phyloP scores from a whole-genome alignment of 768 basidiomycete species.

The Tulasnella sp. region DNA sequence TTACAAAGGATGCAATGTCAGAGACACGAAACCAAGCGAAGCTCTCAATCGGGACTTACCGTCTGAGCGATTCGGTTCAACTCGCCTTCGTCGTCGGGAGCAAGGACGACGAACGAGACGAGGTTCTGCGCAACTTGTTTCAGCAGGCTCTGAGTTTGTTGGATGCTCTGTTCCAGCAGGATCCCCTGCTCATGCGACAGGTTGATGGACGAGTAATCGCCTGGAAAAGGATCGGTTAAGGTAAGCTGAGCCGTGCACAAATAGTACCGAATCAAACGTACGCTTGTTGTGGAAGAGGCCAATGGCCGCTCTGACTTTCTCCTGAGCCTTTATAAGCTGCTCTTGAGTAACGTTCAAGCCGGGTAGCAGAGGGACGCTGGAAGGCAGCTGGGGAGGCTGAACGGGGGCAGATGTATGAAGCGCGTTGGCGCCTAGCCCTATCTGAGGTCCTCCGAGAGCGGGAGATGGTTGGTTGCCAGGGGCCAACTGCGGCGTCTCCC shows the following conservation, averaged over 20 bases:
- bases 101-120: background rate
- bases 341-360: background rate
- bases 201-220: constrained; percentile 4
- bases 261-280: background rate
- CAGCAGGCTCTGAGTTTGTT: constrained; percentile 2
- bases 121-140: constrained; percentile 20
- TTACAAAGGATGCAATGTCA: background rate
- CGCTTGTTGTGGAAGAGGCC: background rate
- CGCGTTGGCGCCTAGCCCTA: background rate
- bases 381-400: no score
- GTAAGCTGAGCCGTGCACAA: background rate
- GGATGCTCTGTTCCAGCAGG: constrained; percentile 8
- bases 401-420: background rate
- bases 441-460: background rate
- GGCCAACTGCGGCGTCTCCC: background rate
- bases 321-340: background rate
- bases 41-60: background rate
- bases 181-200: background rate
- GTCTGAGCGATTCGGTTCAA: constrained; percentile 1
- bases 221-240: background rate
- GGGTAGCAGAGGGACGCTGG: background rate
- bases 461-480: background rate
- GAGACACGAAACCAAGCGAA: background rate
- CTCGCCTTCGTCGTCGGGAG: constrained; percentile 29
- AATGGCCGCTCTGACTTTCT: background rate